A percentile compares a stretch with the other conserved stretches of the same genome.
These are phyloP conservation scores for Russula olivacea DNA, from an alignment of 768 basidiomycete species.

Conservation along the genomic window DNA sequence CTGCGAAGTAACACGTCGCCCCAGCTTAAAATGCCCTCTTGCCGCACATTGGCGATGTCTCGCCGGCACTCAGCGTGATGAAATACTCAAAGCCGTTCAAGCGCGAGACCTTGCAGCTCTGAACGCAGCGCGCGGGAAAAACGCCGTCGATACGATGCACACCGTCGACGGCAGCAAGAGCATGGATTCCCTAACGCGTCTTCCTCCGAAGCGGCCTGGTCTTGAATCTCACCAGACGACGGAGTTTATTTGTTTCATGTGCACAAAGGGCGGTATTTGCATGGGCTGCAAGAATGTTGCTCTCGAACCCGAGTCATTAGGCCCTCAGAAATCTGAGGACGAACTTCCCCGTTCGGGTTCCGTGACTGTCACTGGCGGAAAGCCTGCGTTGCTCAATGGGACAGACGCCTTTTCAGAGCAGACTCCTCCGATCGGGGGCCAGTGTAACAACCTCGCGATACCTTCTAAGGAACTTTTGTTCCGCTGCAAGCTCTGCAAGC, in stretches of 20 bases:
- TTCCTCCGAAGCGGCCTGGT: constrained; percentile 15
- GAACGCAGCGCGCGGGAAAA: constrained; percentile 29
- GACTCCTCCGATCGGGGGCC: background rate
- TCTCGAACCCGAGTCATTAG: constrained; percentile 40
- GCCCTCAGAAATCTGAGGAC: constrained; percentile 3
- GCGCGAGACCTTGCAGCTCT: constrained; percentile 44
- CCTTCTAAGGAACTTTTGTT: constrained; percentile 52
- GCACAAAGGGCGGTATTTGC: constrained; percentile 72
- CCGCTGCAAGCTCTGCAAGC: constrained; percentile 78
- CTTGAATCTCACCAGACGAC: constrained; percentile 48
- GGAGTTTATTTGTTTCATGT: constrained; percentile 72
- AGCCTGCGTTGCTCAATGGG: background rate
- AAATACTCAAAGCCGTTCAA: constrained; percentile 62
- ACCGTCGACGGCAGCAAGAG: background rate
- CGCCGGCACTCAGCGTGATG: constrained; percentile 56
- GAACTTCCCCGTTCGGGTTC: background rate
- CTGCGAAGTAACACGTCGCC: constrained; percentile 16
- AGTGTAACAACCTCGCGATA: background rate
- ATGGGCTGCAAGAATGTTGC: constrained; percentile 64
- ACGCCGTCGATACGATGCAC: background rate
- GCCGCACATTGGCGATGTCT: constrained; percentile 75
- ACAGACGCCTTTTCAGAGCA: background rate
- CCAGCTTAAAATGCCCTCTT: constrained; percentile 72
- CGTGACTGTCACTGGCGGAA: background rate
- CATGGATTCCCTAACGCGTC: background rate